phyloP scores from a whole-genome alignment of 371 early-diverging fungal species.

The Mucor circinelloides region DNA sequence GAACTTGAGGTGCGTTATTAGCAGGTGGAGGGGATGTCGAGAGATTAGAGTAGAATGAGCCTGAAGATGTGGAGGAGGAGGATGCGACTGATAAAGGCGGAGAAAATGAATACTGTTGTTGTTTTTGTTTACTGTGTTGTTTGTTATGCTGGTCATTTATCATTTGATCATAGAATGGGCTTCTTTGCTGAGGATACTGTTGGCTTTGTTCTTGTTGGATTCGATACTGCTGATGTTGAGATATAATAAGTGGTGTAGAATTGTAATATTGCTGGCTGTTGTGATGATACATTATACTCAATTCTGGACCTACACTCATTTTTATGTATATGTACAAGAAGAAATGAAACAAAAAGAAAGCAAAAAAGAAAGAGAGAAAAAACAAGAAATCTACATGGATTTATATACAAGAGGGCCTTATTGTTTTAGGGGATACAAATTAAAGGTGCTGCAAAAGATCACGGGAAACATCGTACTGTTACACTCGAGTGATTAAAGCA shows the following conservation, averaged over 20 bases:
- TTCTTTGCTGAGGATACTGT: background rate
- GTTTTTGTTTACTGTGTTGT: background rate
- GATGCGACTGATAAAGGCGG: constrained; percentile 17
- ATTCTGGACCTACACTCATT: constrained; percentile 19
- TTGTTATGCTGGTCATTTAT: background rate
- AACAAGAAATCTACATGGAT: background rate
- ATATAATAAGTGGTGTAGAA: background rate
- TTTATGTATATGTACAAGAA: background rate
- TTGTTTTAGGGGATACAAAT: background rate
- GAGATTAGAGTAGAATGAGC: background rate
- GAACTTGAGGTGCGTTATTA: background rate
- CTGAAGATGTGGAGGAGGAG: constrained; percentile 6
- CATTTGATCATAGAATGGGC: constrained; percentile 3
- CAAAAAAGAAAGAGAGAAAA: constrained; percentile 9
- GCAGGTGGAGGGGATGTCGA: background rate
- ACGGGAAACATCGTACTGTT: constrained; percentile 3
- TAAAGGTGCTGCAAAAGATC: background rate
- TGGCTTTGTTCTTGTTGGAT: background rate
- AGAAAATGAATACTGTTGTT: constrained; percentile 1
- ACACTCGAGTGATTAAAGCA: constrained; percentile 1
- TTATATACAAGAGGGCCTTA: background rate
- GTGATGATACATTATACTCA: constrained; percentile 16
- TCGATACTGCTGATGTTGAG: constrained; percentile 13
- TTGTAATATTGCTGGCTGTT: constrained; percentile 5
- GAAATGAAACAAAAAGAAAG: constrained; percentile 10